A percentile compares a stretch with the other conserved stretches of the same genome.
Evolutionary conservation across 2,329 filamentous ascomycete genomes (phyloP).

Genomic region (Macrophomina tecta): DNA sequence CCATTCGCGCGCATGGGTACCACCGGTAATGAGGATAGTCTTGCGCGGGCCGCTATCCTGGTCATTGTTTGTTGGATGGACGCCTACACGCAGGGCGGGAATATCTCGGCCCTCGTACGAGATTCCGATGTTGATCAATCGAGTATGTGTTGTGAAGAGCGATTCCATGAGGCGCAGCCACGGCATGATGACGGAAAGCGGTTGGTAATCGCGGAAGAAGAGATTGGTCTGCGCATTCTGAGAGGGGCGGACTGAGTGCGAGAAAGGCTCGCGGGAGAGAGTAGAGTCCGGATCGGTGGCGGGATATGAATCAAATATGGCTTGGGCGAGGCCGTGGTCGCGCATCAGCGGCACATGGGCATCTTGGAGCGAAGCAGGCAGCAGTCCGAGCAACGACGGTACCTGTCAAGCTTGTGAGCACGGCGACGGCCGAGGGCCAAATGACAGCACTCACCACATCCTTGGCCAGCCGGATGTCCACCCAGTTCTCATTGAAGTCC

Average conservation of each 20-base stretch:
- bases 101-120: conserved; percentile 90
- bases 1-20: conserved; percentile 95
- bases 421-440: background rate
- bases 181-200: conserved; percentile 78
- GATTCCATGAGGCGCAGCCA: conserved; percentile 92
- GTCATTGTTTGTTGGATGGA: conserved; percentile 57
- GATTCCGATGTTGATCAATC: conserved; percentile 77
- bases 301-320: conserved; percentile 78
- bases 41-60: conserved; percentile 63
- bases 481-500: conserved; percentile 80
- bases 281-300: conserved; percentile 46
- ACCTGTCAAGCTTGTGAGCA: conserved; percentile 49
- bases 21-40: conserved; percentile 81
- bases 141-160: conserved; percentile 84
- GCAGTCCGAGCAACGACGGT: conserved; percentile 75
- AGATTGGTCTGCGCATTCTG: conserved; percentile 58
- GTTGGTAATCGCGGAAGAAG: conserved; percentile 94
- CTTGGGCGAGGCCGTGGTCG: conserved; percentile 71
- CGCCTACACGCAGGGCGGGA: conserved; percentile 77
- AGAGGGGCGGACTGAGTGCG: conserved; percentile 40
- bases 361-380: conserved; percentile 75
- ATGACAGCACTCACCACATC: conserved; percentile 65
- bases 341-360: conserved; percentile 78
- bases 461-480: conserved; percentile 81
- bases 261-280: conserved; percentile 35